Evolutionary conservation across 1,284 basidiomycete genomes (phyloP), one percentile per base, ranked within the genome.

Genomic region (Exobasidium rhododendri): DNA sequence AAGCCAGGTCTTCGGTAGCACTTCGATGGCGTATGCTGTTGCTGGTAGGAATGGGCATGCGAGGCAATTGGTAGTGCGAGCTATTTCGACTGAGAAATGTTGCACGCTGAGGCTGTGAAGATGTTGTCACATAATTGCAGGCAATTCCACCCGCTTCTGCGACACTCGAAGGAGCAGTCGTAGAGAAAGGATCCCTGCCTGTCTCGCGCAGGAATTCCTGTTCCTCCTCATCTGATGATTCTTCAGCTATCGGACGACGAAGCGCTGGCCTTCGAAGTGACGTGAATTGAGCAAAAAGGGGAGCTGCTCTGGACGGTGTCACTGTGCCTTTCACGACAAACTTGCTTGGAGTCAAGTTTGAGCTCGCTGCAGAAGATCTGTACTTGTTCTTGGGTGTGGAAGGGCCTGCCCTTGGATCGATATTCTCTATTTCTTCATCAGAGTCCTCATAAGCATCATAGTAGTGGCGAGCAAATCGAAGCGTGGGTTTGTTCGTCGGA

Each of bases 251-350:
- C 28, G 47, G 26, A 5, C 47, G 4, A 4, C 47, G 4, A 4
- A 14, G 14, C 22, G 47, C 47, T 5, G 52, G 14, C 35, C 52
- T 55, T 30, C 52, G 22, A 17, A 17, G 14, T 35, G n/a, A 13
- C 13, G 52, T 30, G 17, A 55, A 55, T 22, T 28, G 32, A 4
- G 31, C 28, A 28, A 63, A 63, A 45, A 63, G 52, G 20, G 58
- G 47, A n/a, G 62, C 68, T 0, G 72, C 72, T 14, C 64, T 58
- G 4, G 70, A 72, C 0, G 72, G 72, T 0, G 72, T 74, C 2
- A 74, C 72, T 28, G 68, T 74, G n/a, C 72, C 72, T 26, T 65
- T 64, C 13, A 74, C 54, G 14, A 65, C 44, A 14, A 56, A 26
- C 28, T 26, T 20, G 4, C 20, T 24, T 24, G 47, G 47, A 14